Evolutionary conservation across 2,329 filamentous ascomycete genomes (phyloP).

Genomic region (Aspergillus costaricaensis): DNA sequence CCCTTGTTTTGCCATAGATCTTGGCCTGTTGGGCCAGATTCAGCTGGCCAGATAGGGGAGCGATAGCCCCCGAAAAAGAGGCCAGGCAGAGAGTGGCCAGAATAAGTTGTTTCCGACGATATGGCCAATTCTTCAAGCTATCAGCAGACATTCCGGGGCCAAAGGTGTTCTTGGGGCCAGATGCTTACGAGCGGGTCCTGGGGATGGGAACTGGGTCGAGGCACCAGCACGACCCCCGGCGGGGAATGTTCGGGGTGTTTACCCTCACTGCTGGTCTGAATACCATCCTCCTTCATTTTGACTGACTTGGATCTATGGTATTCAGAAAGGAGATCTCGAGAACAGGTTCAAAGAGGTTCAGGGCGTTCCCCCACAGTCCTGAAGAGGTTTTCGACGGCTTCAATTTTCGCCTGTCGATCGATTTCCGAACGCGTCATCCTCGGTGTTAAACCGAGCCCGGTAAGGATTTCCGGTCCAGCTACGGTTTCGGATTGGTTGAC

Average conservation of each 20-base stretch:
- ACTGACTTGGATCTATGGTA: too few species aligned
- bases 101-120: conserved; percentile 1
- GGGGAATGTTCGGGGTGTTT: not conserved
- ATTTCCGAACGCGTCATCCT: not conserved
- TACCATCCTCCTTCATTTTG: not conserved
- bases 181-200: conserved; percentile 8
- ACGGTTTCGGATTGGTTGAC: not conserved
- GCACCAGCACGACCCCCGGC: conserved; percentile 13
- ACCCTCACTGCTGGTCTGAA: not conserved
- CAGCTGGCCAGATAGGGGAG: not conserved
- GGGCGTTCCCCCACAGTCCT: not conserved
- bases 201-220: not conserved
- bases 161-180: not conserved
- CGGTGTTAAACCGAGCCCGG: not conserved
- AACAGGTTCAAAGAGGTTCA: too few species aligned
- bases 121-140: conserved; percentile 2
- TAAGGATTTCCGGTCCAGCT: not conserved
- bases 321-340: too few species aligned
- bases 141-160: not conserved
- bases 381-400: not conserved
- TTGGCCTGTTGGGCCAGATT: conserved; percentile 5
- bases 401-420: not conserved
- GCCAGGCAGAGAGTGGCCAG: conserved; percentile 3
- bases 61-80: conserved; percentile 4
- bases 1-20: conserved; percentile 6